Percentiles rank a stretch among this genome's conserved stretches.
phyloP scores from a whole-genome alignment of 2,329 filamentous ascomycete genomes.

The Myriosclerotinia scirpicola region DNA sequence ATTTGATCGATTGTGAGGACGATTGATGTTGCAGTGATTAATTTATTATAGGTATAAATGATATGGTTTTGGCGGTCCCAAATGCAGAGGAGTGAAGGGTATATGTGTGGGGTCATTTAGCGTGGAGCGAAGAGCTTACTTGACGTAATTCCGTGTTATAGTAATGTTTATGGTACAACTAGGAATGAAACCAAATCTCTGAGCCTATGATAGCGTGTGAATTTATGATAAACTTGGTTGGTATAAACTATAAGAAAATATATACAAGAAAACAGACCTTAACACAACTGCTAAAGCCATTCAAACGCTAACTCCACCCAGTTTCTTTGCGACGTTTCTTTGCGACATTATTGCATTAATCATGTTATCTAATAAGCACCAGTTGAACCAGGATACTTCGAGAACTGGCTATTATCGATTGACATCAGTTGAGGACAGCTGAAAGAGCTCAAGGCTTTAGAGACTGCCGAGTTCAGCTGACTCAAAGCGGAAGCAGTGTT shows the following conservation, averaged over 20 bases:
- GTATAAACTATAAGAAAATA: not conserved
- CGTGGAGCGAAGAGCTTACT: no score
- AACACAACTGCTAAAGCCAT: not conserved
- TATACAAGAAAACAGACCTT: not conserved
- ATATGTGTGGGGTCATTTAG: not conserved
- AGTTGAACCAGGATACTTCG: slow-evolving; percentile 20
- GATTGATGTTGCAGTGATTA: not conserved
- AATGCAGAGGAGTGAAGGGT: not conserved
- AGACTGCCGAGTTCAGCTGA: slow-evolving; percentile 26
- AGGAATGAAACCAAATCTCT: no score
- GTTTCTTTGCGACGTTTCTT: not conserved
- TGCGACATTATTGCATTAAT: not conserved
- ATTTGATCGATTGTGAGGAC: no score
- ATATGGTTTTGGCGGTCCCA: not conserved
- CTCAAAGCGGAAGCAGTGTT: slow-evolving; percentile 39
- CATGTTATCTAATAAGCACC: slow-evolving; percentile 15
- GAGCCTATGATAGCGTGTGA: no score
- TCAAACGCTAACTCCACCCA: not conserved
- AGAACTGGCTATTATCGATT: slow-evolving; percentile 23
- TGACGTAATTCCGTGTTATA: no score
- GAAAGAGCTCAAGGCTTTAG: not conserved
- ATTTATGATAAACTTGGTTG: not conserved
- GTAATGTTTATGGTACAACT: not conserved
- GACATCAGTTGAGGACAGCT: slow-evolving; percentile 22
- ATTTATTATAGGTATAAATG: not conserved